Evolutionary conservation across 2,329 filamentous ascomycete species (phyloP).

Genomic region (Alternaria gansuensis): DNA sequence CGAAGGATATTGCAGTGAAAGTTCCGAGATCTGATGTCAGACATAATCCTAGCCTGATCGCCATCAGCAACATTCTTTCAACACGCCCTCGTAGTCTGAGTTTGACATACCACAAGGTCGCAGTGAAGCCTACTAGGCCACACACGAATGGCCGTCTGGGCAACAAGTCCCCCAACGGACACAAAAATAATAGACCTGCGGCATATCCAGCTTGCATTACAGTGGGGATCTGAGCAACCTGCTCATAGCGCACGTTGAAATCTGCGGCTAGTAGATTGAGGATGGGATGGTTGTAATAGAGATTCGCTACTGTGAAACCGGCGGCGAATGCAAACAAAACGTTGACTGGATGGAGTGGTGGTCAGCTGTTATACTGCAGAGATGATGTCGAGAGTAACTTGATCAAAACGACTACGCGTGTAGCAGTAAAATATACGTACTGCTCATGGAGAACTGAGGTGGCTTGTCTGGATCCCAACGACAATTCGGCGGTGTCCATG

Average conservation of each 20-base stretch:
- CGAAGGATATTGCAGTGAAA: conserved; percentile 75
- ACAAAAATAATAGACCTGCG: conserved; percentile 74
- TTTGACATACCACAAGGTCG: conserved; percentile 67
- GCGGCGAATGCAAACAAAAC: conserved; percentile 73
- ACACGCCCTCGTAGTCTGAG: background rate
- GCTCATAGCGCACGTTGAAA: conserved; percentile 75
- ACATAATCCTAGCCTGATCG: conserved; percentile 68
- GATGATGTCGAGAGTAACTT: background rate
- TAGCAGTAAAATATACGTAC: conserved; percentile 7
- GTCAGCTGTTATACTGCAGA: background rate
- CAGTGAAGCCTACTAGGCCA: conserved; percentile 71
- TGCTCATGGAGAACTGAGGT: conserved; percentile 70
- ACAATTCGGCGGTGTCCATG: conserved; percentile 71
- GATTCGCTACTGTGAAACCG: conserved; percentile 80
- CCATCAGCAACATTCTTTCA: background rate
- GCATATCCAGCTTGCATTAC: conserved; percentile 83
- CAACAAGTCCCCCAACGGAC: conserved; percentile 76
- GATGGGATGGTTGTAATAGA: conserved; percentile 84
- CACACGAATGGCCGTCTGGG: conserved; percentile 75
- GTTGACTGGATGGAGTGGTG: conserved; percentile 60
- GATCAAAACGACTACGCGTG: background rate
- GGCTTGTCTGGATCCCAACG: conserved; percentile 73
- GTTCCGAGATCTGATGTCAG: conserved; percentile 70
- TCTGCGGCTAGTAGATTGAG: conserved; percentile 76
- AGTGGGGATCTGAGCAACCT: conserved; percentile 73